Base-by-base conservation (phyloP, 768 basidiomycete genomes). In the Cyclocybe aegerita region DNA sequence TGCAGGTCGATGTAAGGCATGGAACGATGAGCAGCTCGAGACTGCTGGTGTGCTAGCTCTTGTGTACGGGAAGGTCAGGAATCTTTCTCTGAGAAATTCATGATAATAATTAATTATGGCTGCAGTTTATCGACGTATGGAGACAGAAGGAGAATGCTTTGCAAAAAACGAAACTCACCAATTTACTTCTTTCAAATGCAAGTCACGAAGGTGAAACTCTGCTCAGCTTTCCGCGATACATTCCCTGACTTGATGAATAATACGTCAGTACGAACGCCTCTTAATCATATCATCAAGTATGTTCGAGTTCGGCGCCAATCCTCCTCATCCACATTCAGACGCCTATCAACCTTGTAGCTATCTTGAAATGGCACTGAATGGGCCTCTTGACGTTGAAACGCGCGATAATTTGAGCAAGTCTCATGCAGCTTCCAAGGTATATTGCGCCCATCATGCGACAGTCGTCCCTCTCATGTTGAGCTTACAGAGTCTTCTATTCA, bases 121-220 rank as follows among this genome's bases (percentile, higher is more conserved):
- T n/a, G 11, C 50, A 86, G 81, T 91, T 90, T 72, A 90, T 91
- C 54, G 86, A 88, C 60, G 90, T 90, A 6, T 92, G 90, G 90
- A 69, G 90, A 54, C 84, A 91, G 64, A 90, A 90, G 64, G 87
- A 92, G 63, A 79, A 70, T 36, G 88, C 86, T 2, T 60, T 88
- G 50, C 81, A 86, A 52, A 80, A 81, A 4, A 90, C 83, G 33
- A 85, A 83, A 62, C 68, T 91, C 16, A 89, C 88, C 2, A 86
- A 84, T 47, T 68, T 92, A 9, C 61, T 93, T 34, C 69, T 93
- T 7, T 85, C 86, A 6, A 91, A 93, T 65, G 90, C 90, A 4
- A 86, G 83, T 54, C 90, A 93, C 60, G 90, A 92, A 75, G 86
- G 88, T 81, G 58, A 43, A 58, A 57, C 36, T 35, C 12, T 43